Evolutionary conservation across 2,329 filamentous ascomycete genomes (phyloP).

Genomic region (Fusarium anthophilum): DNA sequence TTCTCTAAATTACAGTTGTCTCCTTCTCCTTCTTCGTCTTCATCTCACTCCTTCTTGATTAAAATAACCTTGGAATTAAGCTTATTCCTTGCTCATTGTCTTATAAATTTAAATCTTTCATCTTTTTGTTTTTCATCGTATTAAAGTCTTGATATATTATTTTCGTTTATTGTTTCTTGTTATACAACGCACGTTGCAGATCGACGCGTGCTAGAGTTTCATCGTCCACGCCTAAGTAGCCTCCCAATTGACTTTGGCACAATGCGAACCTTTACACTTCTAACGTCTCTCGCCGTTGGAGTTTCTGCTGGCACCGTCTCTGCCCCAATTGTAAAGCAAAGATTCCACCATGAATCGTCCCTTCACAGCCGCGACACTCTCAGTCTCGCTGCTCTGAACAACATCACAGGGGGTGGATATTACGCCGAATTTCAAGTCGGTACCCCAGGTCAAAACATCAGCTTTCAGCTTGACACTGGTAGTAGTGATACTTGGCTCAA

Average conservation of each 20-base stretch:
- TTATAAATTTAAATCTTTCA: neutral
- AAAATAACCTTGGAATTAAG: neutral
- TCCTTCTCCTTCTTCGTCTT: neutral
- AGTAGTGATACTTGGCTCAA: conserved; percentile 71
- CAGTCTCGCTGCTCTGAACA: conserved; percentile 58
- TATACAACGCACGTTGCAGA: neutral
- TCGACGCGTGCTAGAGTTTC: neutral
- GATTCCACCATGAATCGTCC: conserved; percentile 9
- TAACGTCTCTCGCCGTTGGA: conserved; percentile 28
- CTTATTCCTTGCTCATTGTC: neutral
- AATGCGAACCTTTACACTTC: conserved; percentile 33
- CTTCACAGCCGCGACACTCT: conserved; percentile 42
- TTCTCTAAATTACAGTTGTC: neutral
- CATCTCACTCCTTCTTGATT: neutral
- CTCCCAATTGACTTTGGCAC: neutral
- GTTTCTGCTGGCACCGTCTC: conserved; percentile 41
- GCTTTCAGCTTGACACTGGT: conserved; percentile 69
- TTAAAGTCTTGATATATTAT: neutral
- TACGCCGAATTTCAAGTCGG: conserved; percentile 67
- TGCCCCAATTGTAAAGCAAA: conserved; percentile 32
- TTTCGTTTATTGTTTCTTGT: neutral
- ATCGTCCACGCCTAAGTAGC: neutral
- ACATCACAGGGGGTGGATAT: conserved; percentile 64
- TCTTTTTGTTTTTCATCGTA: neutral
- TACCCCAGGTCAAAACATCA: conserved; percentile 64